These are phyloP conservation scores for Eremothecium gossypii DNA, from an alignment of 1,139 yeast species.

Conservation along the genomic window DNA sequence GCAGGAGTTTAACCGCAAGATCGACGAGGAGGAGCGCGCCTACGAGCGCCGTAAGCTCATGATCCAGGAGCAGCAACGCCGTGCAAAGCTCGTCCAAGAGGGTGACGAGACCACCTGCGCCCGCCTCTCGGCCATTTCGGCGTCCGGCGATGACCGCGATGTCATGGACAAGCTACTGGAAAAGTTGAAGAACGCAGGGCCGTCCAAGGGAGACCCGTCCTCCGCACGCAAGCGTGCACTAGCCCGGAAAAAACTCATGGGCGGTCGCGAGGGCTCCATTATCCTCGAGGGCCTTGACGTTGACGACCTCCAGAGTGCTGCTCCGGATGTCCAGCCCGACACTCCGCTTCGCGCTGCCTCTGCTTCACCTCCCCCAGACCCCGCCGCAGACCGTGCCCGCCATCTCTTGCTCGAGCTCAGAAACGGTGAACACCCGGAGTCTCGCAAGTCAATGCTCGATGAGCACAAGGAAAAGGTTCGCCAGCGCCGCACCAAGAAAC, in stretches of 20 bases:
- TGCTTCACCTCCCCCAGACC: neutral
- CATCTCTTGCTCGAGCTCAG: slow-evolving; percentile 25
- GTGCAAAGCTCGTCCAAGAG: slow-evolving; percentile 12
- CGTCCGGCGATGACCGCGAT: slow-evolving; percentile 35
- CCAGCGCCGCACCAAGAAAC: slow-evolving; percentile 19
- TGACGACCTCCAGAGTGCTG: slow-evolving; percentile 7
- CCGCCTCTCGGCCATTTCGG: slow-evolving; percentile 21
- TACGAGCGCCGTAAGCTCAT: slow-evolving; percentile 58
- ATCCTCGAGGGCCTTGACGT: slow-evolving; percentile 7
- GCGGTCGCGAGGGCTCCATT: slow-evolving; percentile 22
- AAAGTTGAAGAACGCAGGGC: slow-evolving; percentile 66
- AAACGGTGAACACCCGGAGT: slow-evolving; percentile 19
- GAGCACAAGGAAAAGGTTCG: slow-evolving; percentile 24
- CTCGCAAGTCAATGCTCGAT: slow-evolving; percentile 13
- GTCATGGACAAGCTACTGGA: slow-evolving; percentile 71
- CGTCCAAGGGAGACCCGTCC: slow-evolving; percentile 61
- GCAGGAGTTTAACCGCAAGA: slow-evolving; percentile 51
- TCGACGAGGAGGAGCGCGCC: slow-evolving; percentile 61
- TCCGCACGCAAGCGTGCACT: slow-evolving; percentile 78
- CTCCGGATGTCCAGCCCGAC: neutral
- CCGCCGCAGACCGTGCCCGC: slow-evolving; percentile 23
- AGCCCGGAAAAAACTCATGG: slow-evolving; percentile 53
- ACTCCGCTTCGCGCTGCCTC: neutral
- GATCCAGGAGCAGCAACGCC: slow-evolving; percentile 39
- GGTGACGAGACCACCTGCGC: slow-evolving; percentile 7